These are phyloP conservation scores for Ophiostoma sp. DNA, from an alignment of 2,329 filamentous ascomycete genomes.

Conservation along the genomic window DNA sequence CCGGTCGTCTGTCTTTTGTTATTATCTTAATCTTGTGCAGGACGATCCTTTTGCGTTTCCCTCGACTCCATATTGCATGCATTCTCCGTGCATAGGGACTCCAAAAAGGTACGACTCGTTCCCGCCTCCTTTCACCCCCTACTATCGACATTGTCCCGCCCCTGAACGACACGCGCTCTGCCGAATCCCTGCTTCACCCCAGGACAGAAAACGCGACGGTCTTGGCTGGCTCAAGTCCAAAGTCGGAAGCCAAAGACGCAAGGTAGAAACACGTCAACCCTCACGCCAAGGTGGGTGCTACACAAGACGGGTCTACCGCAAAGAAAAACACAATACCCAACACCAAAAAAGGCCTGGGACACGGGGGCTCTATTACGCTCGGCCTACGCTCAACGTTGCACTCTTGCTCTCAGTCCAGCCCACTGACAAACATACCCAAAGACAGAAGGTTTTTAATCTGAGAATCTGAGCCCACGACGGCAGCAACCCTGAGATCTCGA, in stretches of 20 bases:
- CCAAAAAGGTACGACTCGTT: conserved; percentile 1
- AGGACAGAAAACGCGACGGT: conserved; percentile 15
- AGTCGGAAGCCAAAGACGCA: not conserved
- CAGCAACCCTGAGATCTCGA: conserved; percentile 6
- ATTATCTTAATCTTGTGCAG: conserved; percentile 7
- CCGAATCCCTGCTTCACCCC: conserved; percentile 1
- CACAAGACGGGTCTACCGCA: not conserved
- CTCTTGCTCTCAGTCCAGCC: not conserved
- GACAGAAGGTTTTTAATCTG: not conserved
- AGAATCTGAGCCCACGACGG: not conserved
- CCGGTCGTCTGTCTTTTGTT: not conserved
- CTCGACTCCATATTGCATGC: conserved; percentile 13
- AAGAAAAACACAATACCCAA: conserved; percentile 1
- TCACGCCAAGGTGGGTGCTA: not conserved
- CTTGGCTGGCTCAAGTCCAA: no score
- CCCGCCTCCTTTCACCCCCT: not conserved
- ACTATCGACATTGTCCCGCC: conserved; percentile 12
- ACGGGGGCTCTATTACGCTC: not conserved
- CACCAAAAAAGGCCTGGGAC: no score
- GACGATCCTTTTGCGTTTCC: conserved; percentile 12
- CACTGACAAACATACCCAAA: not conserved
- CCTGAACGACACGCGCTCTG: conserved; percentile 18
- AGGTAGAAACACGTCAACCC: not conserved
- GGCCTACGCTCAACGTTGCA: conserved; percentile 8
- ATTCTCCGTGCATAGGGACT: conserved; percentile 2